Evolutionary conservation across 495 filamentous ascomycete species (phyloP), one percentile per base, ranked within the genome.

Genomic region (Daldinia childiae): DNA sequence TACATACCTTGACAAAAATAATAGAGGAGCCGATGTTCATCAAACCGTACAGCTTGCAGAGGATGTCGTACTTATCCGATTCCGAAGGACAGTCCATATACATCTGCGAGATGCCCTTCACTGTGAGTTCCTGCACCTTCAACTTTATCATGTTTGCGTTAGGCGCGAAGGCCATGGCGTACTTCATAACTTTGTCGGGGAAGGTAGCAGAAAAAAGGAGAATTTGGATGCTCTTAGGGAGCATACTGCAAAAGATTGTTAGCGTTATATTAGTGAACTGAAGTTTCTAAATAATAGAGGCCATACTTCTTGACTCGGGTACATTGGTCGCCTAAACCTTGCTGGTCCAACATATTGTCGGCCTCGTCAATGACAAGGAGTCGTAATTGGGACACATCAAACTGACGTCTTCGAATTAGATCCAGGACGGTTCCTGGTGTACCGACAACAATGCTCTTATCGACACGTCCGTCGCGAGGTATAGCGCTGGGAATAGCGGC

Each of bases 161-260:
- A 6, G 94, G 94, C 6, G 94, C 92, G 74, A 94, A 98, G 56
- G 83, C 84, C 30, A 83, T 79, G 5, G 95, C 95, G 74, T 93
- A 99, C 63, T 83, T 79, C 77, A 93, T 86, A 19, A 99, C 94
- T 55, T 92, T 86, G 2, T 90, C 83, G 0, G 96, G 94, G 80
- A 98, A 99, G 0, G 96, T 99, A 17, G 96, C 96, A 15, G 95
- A 98, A 81, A 99, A 98, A 11, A 99, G 88, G 39, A 98, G 90
- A 52, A 93, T 88, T 78, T 99, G 95, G 32, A 92, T 85, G 61
- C 82, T 82, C 39, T 82, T 84, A 0, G 92, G 92, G 11, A 98
- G 83, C 69, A 92, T 77, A 21, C 91, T 94, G 61, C 6, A 66
- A 61, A 26, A 12, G 6, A 21, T 8, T 0, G 68, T 83, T 51